Evolutionary conservation across 2,329 filamentous ascomycete genomes (phyloP).

Genomic region (Xylaria sp.): DNA sequence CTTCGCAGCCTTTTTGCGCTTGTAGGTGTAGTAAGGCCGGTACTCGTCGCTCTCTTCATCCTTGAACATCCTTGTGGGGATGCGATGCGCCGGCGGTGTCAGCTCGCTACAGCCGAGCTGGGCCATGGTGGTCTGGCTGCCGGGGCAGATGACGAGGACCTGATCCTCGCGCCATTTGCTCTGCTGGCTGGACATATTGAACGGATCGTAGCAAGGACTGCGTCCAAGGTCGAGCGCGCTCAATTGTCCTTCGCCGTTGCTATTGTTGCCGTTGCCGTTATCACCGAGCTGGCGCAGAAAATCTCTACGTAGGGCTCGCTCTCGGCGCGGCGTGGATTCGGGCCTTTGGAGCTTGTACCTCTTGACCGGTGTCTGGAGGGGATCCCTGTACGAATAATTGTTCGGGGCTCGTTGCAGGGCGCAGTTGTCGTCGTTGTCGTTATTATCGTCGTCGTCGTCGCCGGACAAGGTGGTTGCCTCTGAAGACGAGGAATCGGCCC

Average conservation of each 20-base stretch:
- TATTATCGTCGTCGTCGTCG: conserved; percentile 4
- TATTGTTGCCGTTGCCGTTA: not conserved
- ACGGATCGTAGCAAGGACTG: conserved; percentile 12
- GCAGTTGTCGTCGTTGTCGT: not conserved
- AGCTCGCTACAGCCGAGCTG: conserved; percentile 92
- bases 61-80: conserved; percentile 94
- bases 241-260: conserved; percentile 5
- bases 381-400: not conserved
- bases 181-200: conserved; percentile 64
- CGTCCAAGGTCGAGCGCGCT: conserved; percentile 1
- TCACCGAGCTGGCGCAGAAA: conserved; percentile 17
- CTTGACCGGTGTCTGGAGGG: conserved; percentile 21
- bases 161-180: conserved; percentile 73
- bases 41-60: conserved; percentile 82
- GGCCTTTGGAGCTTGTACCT: not conserved
- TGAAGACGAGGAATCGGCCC: conserved; percentile 29
- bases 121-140: conserved; percentile 89
- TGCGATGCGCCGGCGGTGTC: conserved; percentile 85
- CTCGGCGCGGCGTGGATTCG: conserved; percentile 31
- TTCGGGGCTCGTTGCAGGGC: not conserved
- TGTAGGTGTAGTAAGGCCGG: conserved; percentile 80
- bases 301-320: conserved; percentile 39
- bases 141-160: conserved; percentile 78
- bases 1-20: conserved; percentile 61
- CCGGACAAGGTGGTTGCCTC: conserved; percentile 17